Evolutionary conservation across 2,329 filamentous ascomycete genomes (phyloP).

Genomic region (Colletotrichum magnum): DNA sequence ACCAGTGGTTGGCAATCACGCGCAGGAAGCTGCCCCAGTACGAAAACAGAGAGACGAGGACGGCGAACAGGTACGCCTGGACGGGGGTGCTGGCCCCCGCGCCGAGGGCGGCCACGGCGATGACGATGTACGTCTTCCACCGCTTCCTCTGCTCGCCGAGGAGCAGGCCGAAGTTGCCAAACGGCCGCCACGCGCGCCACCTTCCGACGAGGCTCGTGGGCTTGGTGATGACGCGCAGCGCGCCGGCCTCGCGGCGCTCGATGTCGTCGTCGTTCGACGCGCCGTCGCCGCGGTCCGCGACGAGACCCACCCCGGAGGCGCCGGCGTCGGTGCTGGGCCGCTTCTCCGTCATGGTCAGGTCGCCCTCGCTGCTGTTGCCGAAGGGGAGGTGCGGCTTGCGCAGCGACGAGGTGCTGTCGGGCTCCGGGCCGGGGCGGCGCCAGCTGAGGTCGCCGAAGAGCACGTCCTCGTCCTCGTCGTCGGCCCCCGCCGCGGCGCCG

Average conservation of each 20-base stretch:
- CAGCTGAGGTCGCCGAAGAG: slow-evolving; percentile 42
- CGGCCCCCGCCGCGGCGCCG: neutral
- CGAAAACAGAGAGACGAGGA: slow-evolving; percentile 36
- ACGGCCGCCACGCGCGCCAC: slow-evolving; percentile 27
- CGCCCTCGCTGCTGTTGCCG: slow-evolving; percentile 26
- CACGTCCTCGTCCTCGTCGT: slow-evolving; percentile 33
- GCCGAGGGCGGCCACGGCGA: slow-evolving; percentile 33
- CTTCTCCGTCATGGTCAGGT: slow-evolving; percentile 35
- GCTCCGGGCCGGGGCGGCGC: slow-evolving; percentile 32
- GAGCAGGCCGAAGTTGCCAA: slow-evolving; percentile 34
- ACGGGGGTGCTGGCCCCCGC: slow-evolving; percentile 39
- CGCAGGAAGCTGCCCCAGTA: slow-evolving; percentile 36
- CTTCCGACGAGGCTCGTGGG: slow-evolving; percentile 12
- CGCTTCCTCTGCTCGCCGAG: slow-evolving; percentile 37
- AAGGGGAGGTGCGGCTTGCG: slow-evolving; percentile 13
- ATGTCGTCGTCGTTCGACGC: slow-evolving; percentile 28
- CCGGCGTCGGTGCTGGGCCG: slow-evolving; percentile 25
- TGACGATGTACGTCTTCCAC: slow-evolving; percentile 38
- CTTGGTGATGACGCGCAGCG: slow-evolving; percentile 20
- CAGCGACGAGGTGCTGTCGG: slow-evolving; percentile 1
- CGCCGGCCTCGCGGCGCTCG: slow-evolving; percentile 14
- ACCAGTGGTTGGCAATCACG: slow-evolving; percentile 56
- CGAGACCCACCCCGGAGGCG: slow-evolving; percentile 19
- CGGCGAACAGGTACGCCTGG: slow-evolving; percentile 39
- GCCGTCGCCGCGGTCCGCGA: slow-evolving; percentile 20